Conservation (phyloP, 768 basidiomycete species). For the Gelatoporia subvermispora region DNA sequence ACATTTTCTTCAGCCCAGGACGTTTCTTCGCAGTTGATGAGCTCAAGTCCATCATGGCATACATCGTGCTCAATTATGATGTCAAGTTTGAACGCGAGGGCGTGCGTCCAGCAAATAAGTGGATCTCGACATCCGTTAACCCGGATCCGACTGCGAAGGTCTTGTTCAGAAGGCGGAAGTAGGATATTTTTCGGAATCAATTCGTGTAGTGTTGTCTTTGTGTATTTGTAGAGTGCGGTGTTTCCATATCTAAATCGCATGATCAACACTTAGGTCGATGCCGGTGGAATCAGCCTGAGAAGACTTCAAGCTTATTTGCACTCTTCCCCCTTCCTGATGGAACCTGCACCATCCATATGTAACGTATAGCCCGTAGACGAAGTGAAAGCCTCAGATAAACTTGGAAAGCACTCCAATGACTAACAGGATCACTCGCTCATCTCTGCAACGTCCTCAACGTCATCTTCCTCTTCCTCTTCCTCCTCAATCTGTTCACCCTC, state of each 20-base stretch:
- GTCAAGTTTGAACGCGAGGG: slow-evolving; percentile 18
- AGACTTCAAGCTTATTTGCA: too few relatives aligned
- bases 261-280: too few relatives aligned
- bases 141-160: slow-evolving; percentile 21
- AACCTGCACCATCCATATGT: too few relatives aligned
- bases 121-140: slow-evolving; percentile 8
- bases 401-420: neutral
- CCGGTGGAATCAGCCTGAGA: too few relatives aligned
- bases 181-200: too few relatives aligned
- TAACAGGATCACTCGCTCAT: slow-evolving; percentile 21
- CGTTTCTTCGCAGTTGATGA: slow-evolving; percentile 15
- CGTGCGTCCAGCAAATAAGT: slow-evolving; percentile 16
- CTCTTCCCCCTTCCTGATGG: too few relatives aligned
- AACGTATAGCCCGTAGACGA: too few relatives aligned
- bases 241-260: too few relatives aligned
- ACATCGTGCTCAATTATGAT: slow-evolving; percentile 15
- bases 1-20: slow-evolving; percentile 4
- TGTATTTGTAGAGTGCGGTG: too few relatives aligned
- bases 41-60: slow-evolving; percentile 12
- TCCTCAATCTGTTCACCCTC: slow-evolving; percentile 40
- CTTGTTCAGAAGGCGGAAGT: slow-evolving; percentile 30
- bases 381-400: neutral
- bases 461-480: slow-evolving; percentile 29
- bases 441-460: slow-evolving; percentile 31
- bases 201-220: too few relatives aligned